A percentile compares a stretch with the other conserved stretches of the same genome.
These are phyloP conservation scores for Marchantia polymorpha DNA, from an alignment of 225 moss, liverwort and hornwort genomes.

Conservation along the genomic window DNA sequence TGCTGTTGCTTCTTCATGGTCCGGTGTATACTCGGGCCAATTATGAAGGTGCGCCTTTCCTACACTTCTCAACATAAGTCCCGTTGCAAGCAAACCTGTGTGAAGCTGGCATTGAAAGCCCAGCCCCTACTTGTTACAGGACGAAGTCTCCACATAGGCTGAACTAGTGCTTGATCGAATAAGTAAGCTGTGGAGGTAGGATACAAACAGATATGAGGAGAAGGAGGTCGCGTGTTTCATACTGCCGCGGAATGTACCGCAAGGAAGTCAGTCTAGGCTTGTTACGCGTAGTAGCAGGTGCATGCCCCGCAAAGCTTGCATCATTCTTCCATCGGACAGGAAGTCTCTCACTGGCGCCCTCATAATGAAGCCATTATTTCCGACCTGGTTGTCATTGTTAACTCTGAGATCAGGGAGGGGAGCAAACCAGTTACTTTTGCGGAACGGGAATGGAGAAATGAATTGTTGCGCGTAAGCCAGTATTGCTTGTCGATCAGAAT, in stretches of 20 bases:
- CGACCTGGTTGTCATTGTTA: not conserved
- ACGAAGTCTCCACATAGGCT: not conserved
- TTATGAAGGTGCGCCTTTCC: conserved; percentile 35
- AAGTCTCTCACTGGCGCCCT: not conserved
- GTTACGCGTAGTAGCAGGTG: not conserved
- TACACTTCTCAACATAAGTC: not conserved
- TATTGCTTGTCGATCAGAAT: not conserved
- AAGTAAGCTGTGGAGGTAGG: not conserved
- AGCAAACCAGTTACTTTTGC: not conserved
- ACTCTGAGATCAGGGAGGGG: not conserved
- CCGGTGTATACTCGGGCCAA: conserved; percentile 27
- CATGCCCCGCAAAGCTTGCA: not conserved
- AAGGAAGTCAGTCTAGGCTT: not conserved
- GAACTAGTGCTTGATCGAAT: not conserved
- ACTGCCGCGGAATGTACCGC: not conserved
- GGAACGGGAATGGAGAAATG: not conserved
- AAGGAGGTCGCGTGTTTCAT: not conserved
- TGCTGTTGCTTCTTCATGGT: conserved; percentile 29
- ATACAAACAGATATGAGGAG: not conserved
- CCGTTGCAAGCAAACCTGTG: not conserved
- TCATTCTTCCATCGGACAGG: not conserved
- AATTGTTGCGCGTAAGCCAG: not conserved
- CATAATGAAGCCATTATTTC: not conserved
- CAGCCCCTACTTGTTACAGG: no score
- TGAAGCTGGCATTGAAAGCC: not conserved